phyloP scores from a whole-genome alignment of 148 eudicot genomes.

The Persicaria maculosa region DNA sequence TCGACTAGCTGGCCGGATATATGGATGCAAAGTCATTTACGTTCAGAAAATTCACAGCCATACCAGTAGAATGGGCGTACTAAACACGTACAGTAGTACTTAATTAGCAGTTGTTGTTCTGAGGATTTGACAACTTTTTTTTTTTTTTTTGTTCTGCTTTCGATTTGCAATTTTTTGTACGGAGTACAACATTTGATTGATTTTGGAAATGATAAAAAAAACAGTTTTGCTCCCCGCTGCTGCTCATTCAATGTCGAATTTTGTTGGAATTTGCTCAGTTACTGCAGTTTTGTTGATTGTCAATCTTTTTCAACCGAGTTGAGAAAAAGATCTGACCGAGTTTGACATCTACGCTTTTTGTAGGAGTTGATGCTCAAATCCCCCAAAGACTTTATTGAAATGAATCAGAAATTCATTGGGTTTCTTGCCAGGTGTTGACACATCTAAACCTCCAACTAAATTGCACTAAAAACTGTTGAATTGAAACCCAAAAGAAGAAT shows the following conservation, averaged over 20 bases:
- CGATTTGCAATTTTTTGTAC: neutral
- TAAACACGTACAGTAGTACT: no score
- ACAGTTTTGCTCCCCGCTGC: neutral
- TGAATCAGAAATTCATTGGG: neutral
- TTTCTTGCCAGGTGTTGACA: neutral
- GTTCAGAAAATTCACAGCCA: no score
- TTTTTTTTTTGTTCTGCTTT: neutral
- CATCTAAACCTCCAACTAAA: neutral
- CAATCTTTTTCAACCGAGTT: neutral
- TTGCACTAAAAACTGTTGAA: no score
- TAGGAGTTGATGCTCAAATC: neutral
- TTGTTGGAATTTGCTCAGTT: neutral
- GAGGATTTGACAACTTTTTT: conserved; percentile 4
- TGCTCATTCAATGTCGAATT: neutral
- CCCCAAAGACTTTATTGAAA: neutral
- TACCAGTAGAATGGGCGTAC: no score
- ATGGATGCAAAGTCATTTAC: no score
- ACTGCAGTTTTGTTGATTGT: neutral
- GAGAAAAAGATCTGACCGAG: neutral
- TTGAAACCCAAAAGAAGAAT: no score
- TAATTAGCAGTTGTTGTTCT: neutral
- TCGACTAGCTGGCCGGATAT: no score
- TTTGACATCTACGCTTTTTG: neutral
- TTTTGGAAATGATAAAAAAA: conserved; percentile 4
- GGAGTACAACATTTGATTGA: neutral